Evolutionary conservation across 306 rosid species (phyloP), one percentile per base, ranked within the genome.

Genomic region (Vicia sativa): DNA sequence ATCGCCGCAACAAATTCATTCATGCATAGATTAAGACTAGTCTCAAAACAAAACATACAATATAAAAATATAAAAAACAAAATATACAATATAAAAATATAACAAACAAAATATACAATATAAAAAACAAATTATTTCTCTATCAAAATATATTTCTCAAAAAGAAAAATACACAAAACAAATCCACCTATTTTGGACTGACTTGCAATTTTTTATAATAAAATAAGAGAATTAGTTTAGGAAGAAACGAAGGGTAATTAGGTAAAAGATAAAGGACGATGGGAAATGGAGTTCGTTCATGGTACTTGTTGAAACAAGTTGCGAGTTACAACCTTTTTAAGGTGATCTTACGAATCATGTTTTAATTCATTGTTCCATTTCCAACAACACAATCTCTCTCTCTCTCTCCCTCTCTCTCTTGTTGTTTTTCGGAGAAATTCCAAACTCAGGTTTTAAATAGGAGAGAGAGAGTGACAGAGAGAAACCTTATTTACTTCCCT

Each of bases 301-400:
- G 11, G 62, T 9, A 55, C 62, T 55, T 55, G 62, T 55, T 55
- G 6, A 26, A 55, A 55, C 62, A 55, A 55, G 19, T 55, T 7
- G 19, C 62, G 15, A 55, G 19, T 55, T 55, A 6, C 62, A 55
- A 55, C 62, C 62, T 55, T 55, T 55, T 55, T 55, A 55, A 55
- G 62, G 62, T 55, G 6, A 55, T 11, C 4, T 55, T 6, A 12
- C 18, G 10, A 26, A 25, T 13, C 38, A 11, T 53, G 9, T 53
- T 55, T 19, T 7, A 6, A 13, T 52, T 52, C 34, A 28, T 21
- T 21, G 9, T 13, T 29, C 1, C 52, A 2, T 45, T 45, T 14
- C 38, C 13, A 16, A 0, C 26, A 11, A 53, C 34, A 21, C 34
- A 23, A 11, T 46, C 21, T 16, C n/a, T n/a, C n/a, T n/a, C 25